Evolutionary conservation across 352 stramenopile species (phyloP).

Genomic region (Lagenidium giganteum): DNA sequence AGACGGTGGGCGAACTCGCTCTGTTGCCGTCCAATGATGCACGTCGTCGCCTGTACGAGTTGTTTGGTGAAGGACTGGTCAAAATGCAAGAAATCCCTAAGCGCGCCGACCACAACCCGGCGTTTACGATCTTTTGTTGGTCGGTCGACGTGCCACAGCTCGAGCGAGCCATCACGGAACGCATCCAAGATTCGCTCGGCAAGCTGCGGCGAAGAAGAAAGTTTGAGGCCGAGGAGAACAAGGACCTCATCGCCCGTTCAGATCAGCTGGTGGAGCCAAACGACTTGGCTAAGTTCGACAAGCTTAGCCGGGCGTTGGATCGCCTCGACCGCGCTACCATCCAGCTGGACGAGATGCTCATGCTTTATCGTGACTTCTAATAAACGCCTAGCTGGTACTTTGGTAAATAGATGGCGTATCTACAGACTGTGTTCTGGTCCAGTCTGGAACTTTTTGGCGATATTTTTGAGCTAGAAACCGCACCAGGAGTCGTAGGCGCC

Average conservation of each 20-base stretch:
- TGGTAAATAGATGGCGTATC: too few species aligned
- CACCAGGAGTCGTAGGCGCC: too few species aligned
- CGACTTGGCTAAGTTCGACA: conserved; percentile 85
- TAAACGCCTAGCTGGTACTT: too few species aligned
- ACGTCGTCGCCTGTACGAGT: conserved; percentile 74
- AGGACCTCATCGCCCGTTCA: conserved; percentile 84
- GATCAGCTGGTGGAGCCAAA: conserved; percentile 83
- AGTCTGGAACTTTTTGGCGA: too few species aligned
- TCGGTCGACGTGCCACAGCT: conserved; percentile 70
- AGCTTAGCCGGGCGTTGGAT: conserved; percentile 78
- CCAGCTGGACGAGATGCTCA: conserved; percentile 83
- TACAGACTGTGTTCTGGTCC: too few species aligned
- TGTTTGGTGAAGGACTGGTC: conserved; percentile 69
- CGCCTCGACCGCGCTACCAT: conserved; percentile 78
- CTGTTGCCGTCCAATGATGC: conserved; percentile 79
- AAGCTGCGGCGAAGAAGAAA: conserved; percentile 66
- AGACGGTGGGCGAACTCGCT: conserved; percentile 79
- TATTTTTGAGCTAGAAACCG: too few species aligned
- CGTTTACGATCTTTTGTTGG: conserved; percentile 86
- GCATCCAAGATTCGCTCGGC: conserved; percentile 65
- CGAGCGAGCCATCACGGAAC: conserved; percentile 54
- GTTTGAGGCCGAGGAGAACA: conserved; percentile 78
- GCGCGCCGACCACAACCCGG: conserved; percentile 84
- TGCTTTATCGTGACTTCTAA: conserved; percentile 88
- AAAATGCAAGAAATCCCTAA: conserved; percentile 87